Conservation (phyloP, 2,329 filamentous ascomycete genomes). For the Dryadomyces quercus-mongolicae region DNA sequence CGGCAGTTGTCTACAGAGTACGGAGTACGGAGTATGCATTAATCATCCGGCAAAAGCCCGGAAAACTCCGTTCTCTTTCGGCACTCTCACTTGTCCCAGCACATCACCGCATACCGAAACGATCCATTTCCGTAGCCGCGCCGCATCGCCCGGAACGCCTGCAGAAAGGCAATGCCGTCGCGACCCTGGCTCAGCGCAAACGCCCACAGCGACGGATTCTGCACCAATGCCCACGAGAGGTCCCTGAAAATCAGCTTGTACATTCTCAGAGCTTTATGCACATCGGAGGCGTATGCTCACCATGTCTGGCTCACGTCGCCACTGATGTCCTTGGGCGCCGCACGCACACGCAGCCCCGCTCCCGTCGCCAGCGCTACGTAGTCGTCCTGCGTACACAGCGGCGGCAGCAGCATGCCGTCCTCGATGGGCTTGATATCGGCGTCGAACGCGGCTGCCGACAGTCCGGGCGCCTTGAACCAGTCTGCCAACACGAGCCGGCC, state of each 20-base stretch:
- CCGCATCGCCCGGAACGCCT: constrained; percentile 49
- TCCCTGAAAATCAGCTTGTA: constrained; percentile 32
- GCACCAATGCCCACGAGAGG: constrained; percentile 48
- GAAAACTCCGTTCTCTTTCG: neutral
- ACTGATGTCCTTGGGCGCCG: constrained; percentile 43
- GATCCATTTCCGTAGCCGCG: constrained; percentile 45
- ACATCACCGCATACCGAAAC: constrained; percentile 47
- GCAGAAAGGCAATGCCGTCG: constrained; percentile 47
- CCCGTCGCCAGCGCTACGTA: constrained; percentile 37
- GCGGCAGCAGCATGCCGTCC: constrained; percentile 49
- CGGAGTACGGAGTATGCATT: no score
- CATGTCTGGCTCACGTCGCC: constrained; percentile 46
- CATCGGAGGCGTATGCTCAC: no score
- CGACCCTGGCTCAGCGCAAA: constrained; percentile 48
- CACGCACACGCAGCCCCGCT: constrained; percentile 33
- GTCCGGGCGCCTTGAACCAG: constrained; percentile 44
- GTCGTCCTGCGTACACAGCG: constrained; percentile 38
- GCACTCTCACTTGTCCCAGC: constrained; percentile 36
- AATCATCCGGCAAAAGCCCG: no score
- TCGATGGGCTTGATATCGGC: constrained; percentile 48
- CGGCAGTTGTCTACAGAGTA: neutral
- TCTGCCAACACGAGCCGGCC: constrained; percentile 46
- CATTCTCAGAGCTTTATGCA: no score
- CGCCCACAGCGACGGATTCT: constrained; percentile 47
- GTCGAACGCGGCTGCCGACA: constrained; percentile 30